Percentiles rank a stretch among this genome's conserved stretches.
These are phyloP conservation scores for Perkinsus marinus DNA, from an alignment of 169 alveolate genomes.

Conservation along the genomic window DNA sequence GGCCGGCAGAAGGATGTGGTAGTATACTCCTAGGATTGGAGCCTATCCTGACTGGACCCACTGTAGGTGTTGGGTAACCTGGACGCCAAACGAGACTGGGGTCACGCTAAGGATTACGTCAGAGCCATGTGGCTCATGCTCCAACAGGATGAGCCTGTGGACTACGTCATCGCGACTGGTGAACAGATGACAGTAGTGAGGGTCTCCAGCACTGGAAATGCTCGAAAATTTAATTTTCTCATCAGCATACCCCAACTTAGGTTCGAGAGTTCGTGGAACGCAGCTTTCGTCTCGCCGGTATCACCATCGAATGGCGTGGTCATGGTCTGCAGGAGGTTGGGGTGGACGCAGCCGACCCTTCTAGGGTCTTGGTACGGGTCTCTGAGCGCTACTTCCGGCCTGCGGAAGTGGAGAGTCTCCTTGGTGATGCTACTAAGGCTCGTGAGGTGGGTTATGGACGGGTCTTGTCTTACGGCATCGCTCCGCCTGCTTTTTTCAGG, in stretches of 20 bases:
- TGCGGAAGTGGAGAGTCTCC: constrained; percentile 35
- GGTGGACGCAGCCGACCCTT: constrained; percentile 5
- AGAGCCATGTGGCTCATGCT: constrained; percentile 53
- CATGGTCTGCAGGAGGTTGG: constrained; percentile 37
- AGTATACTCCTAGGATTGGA: constrained; percentile 6
- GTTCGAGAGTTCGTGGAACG: constrained; percentile 35
- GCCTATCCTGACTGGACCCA: too few species aligned
- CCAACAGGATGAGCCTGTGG: constrained; percentile 40
- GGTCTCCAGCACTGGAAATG: too few species aligned
- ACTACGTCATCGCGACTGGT: constrained; percentile 47
- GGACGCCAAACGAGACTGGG: constrained; percentile 60
- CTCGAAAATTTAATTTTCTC: too few species aligned
- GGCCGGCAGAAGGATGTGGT: constrained; percentile 33
- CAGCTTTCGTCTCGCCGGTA: constrained; percentile 26
- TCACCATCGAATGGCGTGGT: constrained; percentile 32
- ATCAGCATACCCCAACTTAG: too few species aligned
- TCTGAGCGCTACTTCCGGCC: constrained; percentile 33
- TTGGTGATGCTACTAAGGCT: constrained; percentile 47
- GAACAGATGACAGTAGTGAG: constrained; percentile 1
- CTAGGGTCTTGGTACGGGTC: constrained; percentile 13
- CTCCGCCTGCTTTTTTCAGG: not conserved
- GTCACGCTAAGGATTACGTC: constrained; percentile 56
- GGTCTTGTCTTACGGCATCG: not conserved
- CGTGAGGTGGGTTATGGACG: not conserved
- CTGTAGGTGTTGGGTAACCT: constrained; percentile 36